These are phyloP conservation scores for Cercospora zeae-maydis DNA, from an alignment of 2,329 filamentous ascomycete genomes.

Conservation along the genomic window DNA sequence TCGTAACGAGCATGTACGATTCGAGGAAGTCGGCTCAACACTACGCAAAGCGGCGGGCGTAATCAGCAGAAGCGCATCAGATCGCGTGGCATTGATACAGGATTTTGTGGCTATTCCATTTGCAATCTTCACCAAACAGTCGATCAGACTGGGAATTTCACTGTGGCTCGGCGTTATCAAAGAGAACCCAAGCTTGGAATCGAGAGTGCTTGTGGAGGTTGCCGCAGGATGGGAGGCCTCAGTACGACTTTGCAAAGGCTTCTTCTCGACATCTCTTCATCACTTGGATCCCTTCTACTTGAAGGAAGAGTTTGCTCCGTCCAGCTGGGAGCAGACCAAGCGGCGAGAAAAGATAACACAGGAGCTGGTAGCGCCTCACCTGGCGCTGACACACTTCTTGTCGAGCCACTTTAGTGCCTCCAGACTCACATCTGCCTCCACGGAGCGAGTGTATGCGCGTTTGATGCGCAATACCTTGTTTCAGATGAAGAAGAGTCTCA, in stretches of 20 bases:
- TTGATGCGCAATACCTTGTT: slow-evolving; percentile 75
- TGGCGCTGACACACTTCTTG: slow-evolving; percentile 81
- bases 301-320: slow-evolving; percentile 89
- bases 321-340: slow-evolving; percentile 69
- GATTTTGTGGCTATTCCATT: slow-evolving; percentile 93
- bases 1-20: slow-evolving; percentile 64
- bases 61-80: slow-evolving; percentile 71
- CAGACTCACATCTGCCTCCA: slow-evolving; percentile 76
- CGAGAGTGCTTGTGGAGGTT: slow-evolving; percentile 80
- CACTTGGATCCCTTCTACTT: slow-evolving; percentile 86
- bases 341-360: slow-evolving; percentile 76
- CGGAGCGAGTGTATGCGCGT: slow-evolving; percentile 75
- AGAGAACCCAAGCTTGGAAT: slow-evolving; percentile 84
- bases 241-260: slow-evolving; percentile 69
- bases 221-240: slow-evolving; percentile 87
- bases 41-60: slow-evolving; percentile 81
- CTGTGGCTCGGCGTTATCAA: slow-evolving; percentile 97
- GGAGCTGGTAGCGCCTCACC: slow-evolving; percentile 80
- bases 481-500: slow-evolving; percentile 64
- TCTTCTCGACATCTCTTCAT: slow-evolving; percentile 72
- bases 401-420: slow-evolving; percentile 93
- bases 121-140: slow-evolving; percentile 86
- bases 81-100: slow-evolving; percentile 75
- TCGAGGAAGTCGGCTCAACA: slow-evolving; percentile 73
- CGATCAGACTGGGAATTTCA: slow-evolving; percentile 91